Base-by-base conservation (phyloP, 1,284 basidiomycete species). In the Coniferiporia weirii region DNA sequence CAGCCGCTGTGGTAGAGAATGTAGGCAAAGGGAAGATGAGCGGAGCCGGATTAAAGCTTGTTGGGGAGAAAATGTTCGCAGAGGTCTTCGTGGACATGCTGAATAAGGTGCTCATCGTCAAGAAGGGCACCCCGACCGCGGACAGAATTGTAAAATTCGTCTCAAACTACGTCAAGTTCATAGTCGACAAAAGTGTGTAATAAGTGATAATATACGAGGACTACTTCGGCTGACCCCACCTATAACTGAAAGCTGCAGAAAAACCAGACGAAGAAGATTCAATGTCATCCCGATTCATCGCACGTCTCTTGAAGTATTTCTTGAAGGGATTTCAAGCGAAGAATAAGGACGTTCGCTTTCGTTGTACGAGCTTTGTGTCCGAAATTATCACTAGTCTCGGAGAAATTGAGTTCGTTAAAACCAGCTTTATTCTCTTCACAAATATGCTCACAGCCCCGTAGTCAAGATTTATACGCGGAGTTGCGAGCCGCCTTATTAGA, bases 321-420 rank as follows among this genome's bases (percentile, higher is more conserved):
- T 75, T 95, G 55, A 82, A 84, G 60, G 95, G 95, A 0, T 95
- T 95, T 72, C 71, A 80, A 8, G 91, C 95, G 3, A 98, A 96
- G 72, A 90, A 95, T 76, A 98, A 96, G 76, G 81, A 83, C 55
- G 87, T 93, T 22, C 82, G 95, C 12, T 93, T 88, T 67, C 83
- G 95, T 19, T 88, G 85, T 62, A 81, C 92, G 0, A 86, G 91
- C 59, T 73, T 91, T 38, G 81, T 92, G n/a, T 85, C 89, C 0
- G 86, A 92, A 64, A 85, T 93, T 75, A 87, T 95, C 55, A 79
- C 84, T 3, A 83, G 86, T 62, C 75, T 95, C 1, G 90, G 90
- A 9, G 89, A 93, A 74, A 82, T 95, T 46, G 92, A 95, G 93
- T 90, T 69, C 64, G 88, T 80, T 3, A 9, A 2, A 54, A 40